A percentile compares a stretch with the other conserved stretches of the same genome.
Conservation (phyloP, 2,329 filamentous ascomycete genomes). For the Aspergillus sclerotialis region DNA sequence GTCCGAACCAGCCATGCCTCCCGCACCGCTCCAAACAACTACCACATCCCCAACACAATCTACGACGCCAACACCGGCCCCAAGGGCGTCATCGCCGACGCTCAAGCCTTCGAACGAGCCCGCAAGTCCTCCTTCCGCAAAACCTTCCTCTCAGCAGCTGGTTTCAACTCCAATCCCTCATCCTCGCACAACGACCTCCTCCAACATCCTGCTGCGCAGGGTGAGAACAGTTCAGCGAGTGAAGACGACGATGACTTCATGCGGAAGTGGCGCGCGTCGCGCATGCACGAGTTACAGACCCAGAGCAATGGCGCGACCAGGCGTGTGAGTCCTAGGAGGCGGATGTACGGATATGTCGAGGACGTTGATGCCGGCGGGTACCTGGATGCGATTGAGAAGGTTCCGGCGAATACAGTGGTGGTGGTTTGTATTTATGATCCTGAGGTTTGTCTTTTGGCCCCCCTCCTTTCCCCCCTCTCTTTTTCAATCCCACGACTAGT, state of each 20-base stretch:
- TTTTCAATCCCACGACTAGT: no score
- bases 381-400: slow-evolving; percentile 92
- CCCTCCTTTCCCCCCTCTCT: neutral
- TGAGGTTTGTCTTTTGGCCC: slow-evolving; percentile 64
- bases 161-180: slow-evolving; percentile 22
- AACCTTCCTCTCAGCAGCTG: slow-evolving; percentile 32
- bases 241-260: slow-evolving; percentile 76
- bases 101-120: slow-evolving; percentile 43
- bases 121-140: slow-evolving; percentile 41
- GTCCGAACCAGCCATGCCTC: no score
- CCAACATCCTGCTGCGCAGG: slow-evolving; percentile 17
- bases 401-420: slow-evolving; percentile 70
- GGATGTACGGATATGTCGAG: slow-evolving; percentile 72
- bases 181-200: slow-evolving; percentile 15
- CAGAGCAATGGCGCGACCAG: slow-evolving; percentile 47
- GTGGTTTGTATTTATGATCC: slow-evolving; percentile 92
- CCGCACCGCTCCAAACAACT: no score
- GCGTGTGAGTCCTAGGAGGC: slow-evolving; percentile 67
- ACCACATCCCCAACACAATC: slow-evolving; percentile 38
- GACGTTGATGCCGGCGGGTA: slow-evolving; percentile 86
- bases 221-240: slow-evolving; percentile 25
- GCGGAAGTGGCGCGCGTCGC: slow-evolving; percentile 73
- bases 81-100: slow-evolving; percentile 47
- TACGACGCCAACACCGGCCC: slow-evolving; percentile 46
- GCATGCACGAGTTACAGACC: slow-evolving; percentile 69